These are phyloP conservation scores for Teratosphaeria zuluensis DNA, from an alignment of 2,329 filamentous ascomycete species.

Conservation along the genomic window DNA sequence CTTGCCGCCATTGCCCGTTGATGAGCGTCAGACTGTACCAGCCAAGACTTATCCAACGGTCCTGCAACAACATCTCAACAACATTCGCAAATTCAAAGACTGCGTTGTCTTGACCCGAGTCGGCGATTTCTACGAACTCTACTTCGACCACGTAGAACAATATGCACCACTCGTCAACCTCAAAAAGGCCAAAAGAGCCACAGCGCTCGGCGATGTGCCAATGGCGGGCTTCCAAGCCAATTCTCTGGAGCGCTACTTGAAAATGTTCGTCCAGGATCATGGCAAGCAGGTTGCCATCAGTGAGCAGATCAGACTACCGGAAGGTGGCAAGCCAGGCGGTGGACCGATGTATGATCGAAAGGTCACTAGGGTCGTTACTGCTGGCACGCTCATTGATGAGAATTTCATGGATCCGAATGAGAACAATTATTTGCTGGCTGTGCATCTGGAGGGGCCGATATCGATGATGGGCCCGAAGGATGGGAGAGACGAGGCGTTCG, in stretches of 20 bases:
- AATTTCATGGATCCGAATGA: constrained; percentile 91
- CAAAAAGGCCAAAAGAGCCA: constrained; percentile 74
- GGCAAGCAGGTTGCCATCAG: constrained; percentile 87
- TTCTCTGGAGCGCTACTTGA: constrained; percentile 86
- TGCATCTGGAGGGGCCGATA: constrained; percentile 47
- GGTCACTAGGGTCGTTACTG: constrained; percentile 81
- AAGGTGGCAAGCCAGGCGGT: constrained; percentile 54
- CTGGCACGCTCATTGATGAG: constrained; percentile 92
- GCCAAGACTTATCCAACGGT: constrained; percentile 67
- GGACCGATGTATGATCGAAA: constrained; percentile 75
- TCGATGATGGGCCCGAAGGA: neutral
- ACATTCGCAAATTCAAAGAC: constrained; percentile 83
- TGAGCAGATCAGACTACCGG: constrained; percentile 64
- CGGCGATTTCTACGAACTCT: constrained; percentile 94
- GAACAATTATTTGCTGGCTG: constrained; percentile 83
- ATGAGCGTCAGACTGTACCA: constrained; percentile 36
- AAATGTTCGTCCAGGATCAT: constrained; percentile 82
- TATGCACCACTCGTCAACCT: constrained; percentile 77
- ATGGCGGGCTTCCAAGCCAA: constrained; percentile 97
- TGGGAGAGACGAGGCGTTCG: constrained; percentile 13
- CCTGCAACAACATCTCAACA: constrained; percentile 72
- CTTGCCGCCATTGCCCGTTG: constrained; percentile 35
- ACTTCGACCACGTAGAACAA: constrained; percentile 90
- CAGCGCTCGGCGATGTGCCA: constrained; percentile 65
- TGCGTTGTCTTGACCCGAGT: constrained; percentile 88